Conservation (phyloP, 768 basidiomycete species). For the Lepiota brunneoincarnata region DNA sequence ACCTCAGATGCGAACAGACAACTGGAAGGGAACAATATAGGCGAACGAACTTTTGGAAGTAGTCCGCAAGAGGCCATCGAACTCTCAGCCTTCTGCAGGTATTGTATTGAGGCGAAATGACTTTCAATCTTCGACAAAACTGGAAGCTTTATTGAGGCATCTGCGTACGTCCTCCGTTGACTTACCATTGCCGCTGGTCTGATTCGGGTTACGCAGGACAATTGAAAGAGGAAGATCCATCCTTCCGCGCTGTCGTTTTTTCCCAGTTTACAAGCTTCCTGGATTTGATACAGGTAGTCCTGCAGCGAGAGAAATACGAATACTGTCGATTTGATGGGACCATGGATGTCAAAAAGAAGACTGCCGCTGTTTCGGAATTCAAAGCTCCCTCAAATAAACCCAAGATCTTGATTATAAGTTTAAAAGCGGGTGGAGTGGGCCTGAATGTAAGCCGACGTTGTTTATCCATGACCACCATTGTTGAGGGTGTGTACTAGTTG, state of each 20-base stretch:
- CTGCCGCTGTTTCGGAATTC: constrained; percentile 75
- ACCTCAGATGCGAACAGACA: neutral
- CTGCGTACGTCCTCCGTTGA: constrained; percentile 47
- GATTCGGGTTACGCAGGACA: constrained; percentile 36
- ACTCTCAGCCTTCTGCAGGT: constrained; percentile 34
- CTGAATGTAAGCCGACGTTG: constrained; percentile 56
- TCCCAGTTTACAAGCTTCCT: constrained; percentile 90
- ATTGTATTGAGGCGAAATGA: constrained; percentile 74
- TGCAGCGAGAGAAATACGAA: constrained; percentile 66
- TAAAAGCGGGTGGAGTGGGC: constrained; percentile 93
- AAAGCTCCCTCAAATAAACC: constrained; percentile 65
- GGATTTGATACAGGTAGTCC: constrained; percentile 70
- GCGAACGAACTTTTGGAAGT: constrained; percentile 65
- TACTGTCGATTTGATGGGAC: constrained; percentile 89
- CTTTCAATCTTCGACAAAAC: constrained; percentile 88
- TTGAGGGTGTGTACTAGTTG: constrained; percentile 36
- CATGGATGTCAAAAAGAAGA: constrained; percentile 84
- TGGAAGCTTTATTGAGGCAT: constrained; percentile 76
- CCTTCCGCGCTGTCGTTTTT: constrained; percentile 83
- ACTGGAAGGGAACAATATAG: constrained; percentile 25
- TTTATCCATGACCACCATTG: neutral
- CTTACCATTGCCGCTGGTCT: neutral
- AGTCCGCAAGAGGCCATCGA: constrained; percentile 32
- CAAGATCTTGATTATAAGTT: constrained; percentile 72
- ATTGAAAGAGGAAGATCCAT: constrained; percentile 67